Conservation (phyloP, 1,284 basidiomycete genomes). For the Austropuccinia psidii region DNA sequence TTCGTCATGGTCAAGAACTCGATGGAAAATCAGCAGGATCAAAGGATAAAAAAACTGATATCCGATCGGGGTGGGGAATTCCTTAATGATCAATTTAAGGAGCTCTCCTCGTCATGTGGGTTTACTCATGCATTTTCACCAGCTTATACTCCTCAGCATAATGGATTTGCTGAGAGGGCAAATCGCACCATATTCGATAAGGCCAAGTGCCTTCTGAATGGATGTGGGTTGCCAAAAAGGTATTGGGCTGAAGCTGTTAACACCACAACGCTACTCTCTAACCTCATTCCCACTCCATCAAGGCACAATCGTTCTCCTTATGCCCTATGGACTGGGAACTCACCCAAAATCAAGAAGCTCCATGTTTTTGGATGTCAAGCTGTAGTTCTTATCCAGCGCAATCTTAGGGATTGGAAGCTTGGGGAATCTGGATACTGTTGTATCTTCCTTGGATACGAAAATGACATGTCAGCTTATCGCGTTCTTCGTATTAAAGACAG, state of each 20-base stretch:
- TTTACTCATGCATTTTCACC: constrained; percentile 46
- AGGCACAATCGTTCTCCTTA: too few species aligned
- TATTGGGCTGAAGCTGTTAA: constrained; percentile 48
- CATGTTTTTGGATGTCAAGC: too few species aligned
- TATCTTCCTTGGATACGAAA: too few species aligned
- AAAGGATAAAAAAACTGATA: background rate
- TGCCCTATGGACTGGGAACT: too few species aligned
- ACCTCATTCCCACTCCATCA: constrained; percentile 47
- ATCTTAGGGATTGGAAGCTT: too few species aligned
- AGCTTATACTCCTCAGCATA: constrained; percentile 48
- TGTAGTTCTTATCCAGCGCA: too few species aligned
- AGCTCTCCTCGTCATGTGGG: constrained; percentile 43
- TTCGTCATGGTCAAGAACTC: too few species aligned
- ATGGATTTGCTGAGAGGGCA: constrained; percentile 45
- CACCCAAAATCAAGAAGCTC: too few species aligned
- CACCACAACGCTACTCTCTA: constrained; percentile 47
- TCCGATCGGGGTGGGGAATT: constrained; percentile 47
- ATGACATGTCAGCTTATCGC: too few species aligned
- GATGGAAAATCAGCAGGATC: too few species aligned
- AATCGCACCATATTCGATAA: constrained; percentile 45
- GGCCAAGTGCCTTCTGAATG: constrained; percentile 43
- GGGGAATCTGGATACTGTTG: too few species aligned
- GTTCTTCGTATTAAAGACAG: too few species aligned
- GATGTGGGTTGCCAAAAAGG: constrained; percentile 42
- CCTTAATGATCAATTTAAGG: constrained; percentile 40